Evolutionary conservation across 2,329 filamentous ascomycete species (phyloP).

Genomic region (Fusarium foetens): DNA sequence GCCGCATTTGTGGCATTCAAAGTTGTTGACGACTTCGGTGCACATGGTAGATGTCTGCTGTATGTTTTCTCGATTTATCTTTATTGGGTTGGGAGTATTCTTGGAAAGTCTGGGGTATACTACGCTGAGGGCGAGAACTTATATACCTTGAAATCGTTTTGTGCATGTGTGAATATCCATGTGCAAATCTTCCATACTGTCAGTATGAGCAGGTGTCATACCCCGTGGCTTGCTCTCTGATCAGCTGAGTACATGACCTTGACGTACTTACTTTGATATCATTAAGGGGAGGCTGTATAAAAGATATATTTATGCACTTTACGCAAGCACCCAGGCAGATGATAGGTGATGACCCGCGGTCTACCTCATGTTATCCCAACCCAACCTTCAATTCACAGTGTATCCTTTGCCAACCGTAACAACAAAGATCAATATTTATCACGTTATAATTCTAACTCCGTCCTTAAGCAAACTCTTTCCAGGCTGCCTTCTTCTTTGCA

Average conservation of each 20-base stretch:
- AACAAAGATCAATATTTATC: accelerated
- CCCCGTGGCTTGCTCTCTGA: not conserved
- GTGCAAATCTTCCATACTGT: accelerated
- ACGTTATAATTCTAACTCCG: accelerated
- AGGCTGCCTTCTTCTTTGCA: not conserved
- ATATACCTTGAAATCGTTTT: not conserved
- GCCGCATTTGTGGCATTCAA: not conserved
- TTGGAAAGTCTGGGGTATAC: accelerated
- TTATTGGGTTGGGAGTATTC: accelerated
- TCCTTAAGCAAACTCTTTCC: accelerated
- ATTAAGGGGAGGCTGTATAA: not conserved
- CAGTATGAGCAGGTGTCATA: not conserved
- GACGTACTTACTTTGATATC: accelerated
- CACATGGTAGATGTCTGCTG: not conserved
- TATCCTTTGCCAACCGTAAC: accelerated
- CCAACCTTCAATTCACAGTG: accelerated
- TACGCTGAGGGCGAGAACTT: accelerated
- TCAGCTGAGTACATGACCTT: not conserved
- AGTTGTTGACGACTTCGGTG: not conserved
- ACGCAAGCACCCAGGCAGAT: accelerated
- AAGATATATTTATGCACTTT: too few species aligned
- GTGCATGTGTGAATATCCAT: accelerated
- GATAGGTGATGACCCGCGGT: accelerated
- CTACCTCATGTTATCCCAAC: accelerated
- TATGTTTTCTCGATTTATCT: accelerated